Base-by-base conservation (phyloP, 169 alveolate genomes). In the Plasmodium gallinaceum region DNA sequence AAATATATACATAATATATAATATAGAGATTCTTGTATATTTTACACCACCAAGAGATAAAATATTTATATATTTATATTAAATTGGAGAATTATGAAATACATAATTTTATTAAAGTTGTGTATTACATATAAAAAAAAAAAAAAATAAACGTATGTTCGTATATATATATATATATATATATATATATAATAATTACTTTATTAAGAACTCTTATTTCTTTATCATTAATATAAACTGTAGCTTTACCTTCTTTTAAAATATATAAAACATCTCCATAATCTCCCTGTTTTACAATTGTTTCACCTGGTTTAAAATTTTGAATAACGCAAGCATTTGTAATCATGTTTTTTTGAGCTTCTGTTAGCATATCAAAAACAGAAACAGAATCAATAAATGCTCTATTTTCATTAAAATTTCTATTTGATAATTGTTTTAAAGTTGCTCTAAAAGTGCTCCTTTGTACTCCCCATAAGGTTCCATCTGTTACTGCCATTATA, bases 381-480 rank as follows among this genome's bases (percentile, higher is more conserved):
- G 97, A 94, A 24, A 97, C 98, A 22, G 97, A 95, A 43, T 97
- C 98, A 16, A 97, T 91, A 64, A 97, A 97, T 48, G 91, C 90
- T 20, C 97, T 93, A 61, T 97, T 97, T 73, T 97, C 99, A 42
- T 96, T 89, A 64, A 95, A 97, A 95, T 97, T 97, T 39, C 98
- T 87, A 71, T 93, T 93, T 52, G 98, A 96, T 61, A 96, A 92
- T 42, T 92, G 95, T 92, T 94, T 96, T 75, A 96, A 92, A n/a
- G 97, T 95, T 20, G 95, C 97, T 54, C 99, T 95, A 92, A 97
- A 97, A 0, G 97, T 95, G 6, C 93, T 91, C 57, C 99, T 94
- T 45, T 96, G 98, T 20, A 98, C 98, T 8, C 98, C 98, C 99
- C 99, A 98, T 16, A 98, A 92, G 9, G 95, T 94, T n/a, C 97